phyloP scores from a whole-genome alignment of 805 yeast species.

The Candida sonorensis region DNA sequence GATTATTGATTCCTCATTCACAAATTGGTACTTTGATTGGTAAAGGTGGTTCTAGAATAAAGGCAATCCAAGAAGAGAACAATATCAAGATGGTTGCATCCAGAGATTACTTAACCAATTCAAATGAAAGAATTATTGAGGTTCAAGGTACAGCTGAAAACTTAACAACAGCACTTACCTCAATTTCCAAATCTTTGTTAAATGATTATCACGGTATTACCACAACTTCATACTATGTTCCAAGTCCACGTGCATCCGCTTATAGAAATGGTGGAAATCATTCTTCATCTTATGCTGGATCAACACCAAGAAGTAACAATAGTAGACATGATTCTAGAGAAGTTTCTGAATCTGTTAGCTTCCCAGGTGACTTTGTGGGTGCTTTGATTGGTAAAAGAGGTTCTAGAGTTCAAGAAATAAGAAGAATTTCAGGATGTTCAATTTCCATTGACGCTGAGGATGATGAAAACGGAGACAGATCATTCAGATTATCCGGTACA shows the following conservation, averaged over 20 bases:
- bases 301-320: slow-evolving; percentile 6
- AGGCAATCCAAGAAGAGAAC: slow-evolving; percentile 62
- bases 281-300: neutral
- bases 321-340: slow-evolving; percentile 19
- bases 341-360: slow-evolving; percentile 39
- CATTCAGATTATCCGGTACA: slow-evolving; percentile 65
- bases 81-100: slow-evolving; percentile 81
- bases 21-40: slow-evolving; percentile 91
- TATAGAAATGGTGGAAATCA: slow-evolving; percentile 7
- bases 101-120: slow-evolving; percentile 71
- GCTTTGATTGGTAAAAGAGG: slow-evolving; percentile 86
- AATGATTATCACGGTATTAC: slow-evolving; percentile 67
- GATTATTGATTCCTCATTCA: slow-evolving; percentile 72
- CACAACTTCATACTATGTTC: slow-evolving; percentile 59
- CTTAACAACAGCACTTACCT: slow-evolving; percentile 48
- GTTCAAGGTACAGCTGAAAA: slow-evolving; percentile 71
- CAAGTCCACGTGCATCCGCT: slow-evolving; percentile 26
- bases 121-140: slow-evolving; percentile 82
- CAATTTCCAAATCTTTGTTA: slow-evolving; percentile 62
- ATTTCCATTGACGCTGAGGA: slow-evolving; percentile 71
- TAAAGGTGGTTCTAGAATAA: slow-evolving; percentile 72
- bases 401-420: slow-evolving; percentile 76
- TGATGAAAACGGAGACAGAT: slow-evolving; percentile 55
- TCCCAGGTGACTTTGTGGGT: slow-evolving; percentile 81
- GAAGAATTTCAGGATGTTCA: slow-evolving; percentile 71